phyloP scores from a whole-genome alignment of 1,284 basidiomycete species.

The Cystobasidiaceae sp. region DNA sequence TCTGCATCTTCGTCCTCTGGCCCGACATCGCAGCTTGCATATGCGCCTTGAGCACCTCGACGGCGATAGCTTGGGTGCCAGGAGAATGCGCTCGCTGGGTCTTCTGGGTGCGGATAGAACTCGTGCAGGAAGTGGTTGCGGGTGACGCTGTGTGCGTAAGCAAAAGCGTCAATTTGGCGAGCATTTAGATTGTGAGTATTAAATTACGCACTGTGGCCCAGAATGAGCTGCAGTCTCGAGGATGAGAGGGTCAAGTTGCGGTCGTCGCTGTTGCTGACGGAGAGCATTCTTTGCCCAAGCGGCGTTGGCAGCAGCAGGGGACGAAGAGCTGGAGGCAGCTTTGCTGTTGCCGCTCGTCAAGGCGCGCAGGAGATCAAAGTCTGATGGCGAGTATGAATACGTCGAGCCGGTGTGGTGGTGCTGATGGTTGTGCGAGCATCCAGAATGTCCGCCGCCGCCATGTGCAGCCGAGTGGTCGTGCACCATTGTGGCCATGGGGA shows the following conservation, averaged over 20 bases:
- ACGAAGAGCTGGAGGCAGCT: background rate
- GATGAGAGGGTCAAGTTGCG: constrained; percentile 41
- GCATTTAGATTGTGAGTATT: background rate
- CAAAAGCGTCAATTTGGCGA: background rate
- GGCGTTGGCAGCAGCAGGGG: background rate
- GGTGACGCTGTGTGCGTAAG: constrained; percentile 36
- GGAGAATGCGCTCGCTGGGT: constrained; percentile 24
- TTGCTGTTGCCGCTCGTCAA: constrained; percentile 6
- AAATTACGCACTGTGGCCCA: constrained; percentile 40
- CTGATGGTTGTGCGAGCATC: background rate
- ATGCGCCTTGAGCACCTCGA: background rate
- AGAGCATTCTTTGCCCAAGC: background rate
- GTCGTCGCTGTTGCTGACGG: constrained; percentile 26
- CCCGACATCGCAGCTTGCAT: constrained; percentile 24
- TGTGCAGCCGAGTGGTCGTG: background rate
- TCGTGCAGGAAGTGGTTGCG: constrained; percentile 44
- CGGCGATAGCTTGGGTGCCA: background rate
- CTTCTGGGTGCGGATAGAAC: constrained; percentile 38
- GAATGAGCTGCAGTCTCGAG: constrained; percentile 40
- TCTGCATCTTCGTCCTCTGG: constrained; percentile 18
- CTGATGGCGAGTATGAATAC: constrained; percentile 14
- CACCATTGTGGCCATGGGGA: background rate
- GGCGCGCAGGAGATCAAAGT: constrained; percentile 26
- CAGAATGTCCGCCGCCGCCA: background rate
- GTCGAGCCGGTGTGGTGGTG: background rate